Conservation (phyloP, 2,329 filamentous ascomycete genomes). For the Fusarium coffeatum region DNA sequence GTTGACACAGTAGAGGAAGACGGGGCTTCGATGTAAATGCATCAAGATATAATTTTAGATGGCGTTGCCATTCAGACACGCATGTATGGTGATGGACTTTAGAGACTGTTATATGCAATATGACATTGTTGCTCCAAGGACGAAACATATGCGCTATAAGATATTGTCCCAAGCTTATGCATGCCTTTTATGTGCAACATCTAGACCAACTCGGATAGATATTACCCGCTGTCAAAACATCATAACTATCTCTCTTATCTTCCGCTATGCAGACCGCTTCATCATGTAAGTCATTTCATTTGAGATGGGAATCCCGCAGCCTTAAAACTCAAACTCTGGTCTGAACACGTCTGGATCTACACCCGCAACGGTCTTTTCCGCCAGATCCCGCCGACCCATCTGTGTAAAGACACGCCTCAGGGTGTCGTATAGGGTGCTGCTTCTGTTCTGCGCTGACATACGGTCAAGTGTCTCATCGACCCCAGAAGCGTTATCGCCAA, state of each 20-base stretch:
- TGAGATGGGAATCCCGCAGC: background rate
- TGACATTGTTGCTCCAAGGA: slow-evolving; percentile 13
- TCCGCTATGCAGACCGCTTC: slow-evolving; percentile 6
- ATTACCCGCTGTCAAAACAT: slow-evolving; percentile 8
- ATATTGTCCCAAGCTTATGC: slow-evolving; percentile 21
- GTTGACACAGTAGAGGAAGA: background rate
- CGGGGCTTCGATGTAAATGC: background rate
- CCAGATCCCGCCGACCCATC: slow-evolving; percentile 90
- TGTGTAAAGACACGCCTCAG: slow-evolving; percentile 93
- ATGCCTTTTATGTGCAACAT: slow-evolving; percentile 25
- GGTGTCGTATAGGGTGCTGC: slow-evolving; percentile 96
- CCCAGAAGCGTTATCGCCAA: slow-evolving; percentile 65
- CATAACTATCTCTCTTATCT: background rate
- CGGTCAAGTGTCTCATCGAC: slow-evolving; percentile 81
- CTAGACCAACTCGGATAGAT: slow-evolving; percentile 3
- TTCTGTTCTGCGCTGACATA: slow-evolving; percentile 94
- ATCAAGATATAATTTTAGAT: background rate
- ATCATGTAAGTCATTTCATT: slow-evolving; percentile 10
- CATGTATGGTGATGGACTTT: background rate
- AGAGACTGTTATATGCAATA: slow-evolving; percentile 2
- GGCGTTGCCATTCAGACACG: background rate
- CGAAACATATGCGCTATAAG: background rate
- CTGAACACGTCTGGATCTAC: slow-evolving; percentile 93
- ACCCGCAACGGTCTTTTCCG: slow-evolving; percentile 86
- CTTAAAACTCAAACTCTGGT: slow-evolving; percentile 86